A percentile compares a stretch with the other conserved stretches of the same genome.
phyloP scores from a whole-genome alignment of 1,284 basidiomycete species.

The Leccinum solheimii region DNA sequence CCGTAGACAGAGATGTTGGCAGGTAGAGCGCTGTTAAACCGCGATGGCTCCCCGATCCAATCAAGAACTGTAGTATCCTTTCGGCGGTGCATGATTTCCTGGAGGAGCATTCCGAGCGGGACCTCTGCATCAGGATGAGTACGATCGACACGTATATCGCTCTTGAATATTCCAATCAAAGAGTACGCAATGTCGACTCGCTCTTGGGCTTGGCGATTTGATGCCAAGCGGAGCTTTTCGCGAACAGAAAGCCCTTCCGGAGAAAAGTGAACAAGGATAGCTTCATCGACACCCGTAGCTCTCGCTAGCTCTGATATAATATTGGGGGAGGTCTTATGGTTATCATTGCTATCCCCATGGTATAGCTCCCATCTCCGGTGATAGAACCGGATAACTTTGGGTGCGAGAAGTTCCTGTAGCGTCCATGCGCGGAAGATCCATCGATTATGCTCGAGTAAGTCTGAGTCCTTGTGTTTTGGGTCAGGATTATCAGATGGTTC shows the following conservation, averaged over 20 bases:
- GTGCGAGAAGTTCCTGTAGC: conserved; percentile 18
- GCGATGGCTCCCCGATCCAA: conserved; percentile 20
- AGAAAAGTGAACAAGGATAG: conserved; percentile 3
- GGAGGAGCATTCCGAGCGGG: conserved; percentile 18
- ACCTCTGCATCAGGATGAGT: conserved; percentile 5
- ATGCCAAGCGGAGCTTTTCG: conserved; percentile 13
- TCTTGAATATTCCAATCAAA: conserved; percentile 16
- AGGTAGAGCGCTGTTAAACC: conserved; percentile 17
- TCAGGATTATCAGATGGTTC: not conserved
- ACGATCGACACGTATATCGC: conserved; percentile 4
- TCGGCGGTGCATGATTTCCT: conserved; percentile 12
- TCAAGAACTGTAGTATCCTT: conserved; percentile 14
- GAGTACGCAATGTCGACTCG: conserved; percentile 18
- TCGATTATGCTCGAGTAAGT: conserved; percentile 13
- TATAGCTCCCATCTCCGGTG: conserved; percentile 7
- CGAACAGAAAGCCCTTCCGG: conserved; percentile 7
- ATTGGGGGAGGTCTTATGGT: conserved; percentile 9
- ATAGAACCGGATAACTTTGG: conserved; percentile 15
- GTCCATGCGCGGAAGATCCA: conserved; percentile 25
- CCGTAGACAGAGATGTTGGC: conserved; percentile 12
- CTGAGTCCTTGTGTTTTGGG: not conserved
- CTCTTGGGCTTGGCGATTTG: conserved; percentile 13
- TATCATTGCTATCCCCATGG: not conserved
- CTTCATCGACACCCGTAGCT: not conserved
- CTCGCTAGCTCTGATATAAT: conserved; percentile 7